These are phyloP conservation scores for Hypocreales sp. DNA, from an alignment of 2,329 filamentous ascomycete genomes.

Conservation along the genomic window DNA sequence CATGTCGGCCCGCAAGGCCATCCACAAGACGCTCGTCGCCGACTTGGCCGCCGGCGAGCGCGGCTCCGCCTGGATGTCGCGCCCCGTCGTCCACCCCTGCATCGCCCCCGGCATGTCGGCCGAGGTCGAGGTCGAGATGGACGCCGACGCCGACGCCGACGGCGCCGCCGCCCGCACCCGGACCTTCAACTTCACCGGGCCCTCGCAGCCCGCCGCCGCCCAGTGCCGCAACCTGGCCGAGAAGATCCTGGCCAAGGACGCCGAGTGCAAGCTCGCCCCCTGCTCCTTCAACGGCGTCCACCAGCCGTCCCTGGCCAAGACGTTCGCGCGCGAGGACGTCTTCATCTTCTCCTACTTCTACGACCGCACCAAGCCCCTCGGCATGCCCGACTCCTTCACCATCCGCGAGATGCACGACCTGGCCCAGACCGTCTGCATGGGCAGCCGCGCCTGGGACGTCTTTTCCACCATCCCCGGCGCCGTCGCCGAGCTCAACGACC, in stretches of 20 bases:
- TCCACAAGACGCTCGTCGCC: constrained; percentile 63
- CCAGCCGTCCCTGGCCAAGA: constrained; percentile 83
- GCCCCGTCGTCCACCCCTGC: constrained; percentile 70
- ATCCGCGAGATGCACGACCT: constrained; percentile 80
- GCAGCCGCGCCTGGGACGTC: constrained; percentile 61
- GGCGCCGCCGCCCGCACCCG: constrained; percentile 44
- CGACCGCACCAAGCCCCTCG: constrained; percentile 82
- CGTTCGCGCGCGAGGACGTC: constrained; percentile 78
- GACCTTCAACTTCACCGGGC: constrained; percentile 78
- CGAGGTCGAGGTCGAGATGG: constrained; percentile 57
- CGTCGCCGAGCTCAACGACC: constrained; percentile 60
- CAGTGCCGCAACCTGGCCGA: constrained; percentile 87
- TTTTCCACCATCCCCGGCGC: constrained; percentile 67
- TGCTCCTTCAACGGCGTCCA: constrained; percentile 98
- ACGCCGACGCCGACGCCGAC: constrained; percentile 42
- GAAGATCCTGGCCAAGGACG: constrained; percentile 79
- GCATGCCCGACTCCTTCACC: constrained; percentile 97
- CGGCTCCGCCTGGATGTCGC: constrained; percentile 50
- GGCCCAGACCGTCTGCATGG: constrained; percentile 69
- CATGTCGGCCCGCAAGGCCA: constrained; percentile 82
- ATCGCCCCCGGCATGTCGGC: constrained; percentile 67
- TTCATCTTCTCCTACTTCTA: constrained; percentile 98
- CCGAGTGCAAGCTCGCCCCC: constrained; percentile 66
- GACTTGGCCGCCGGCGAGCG: constrained; percentile 48
- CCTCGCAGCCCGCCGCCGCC: constrained; percentile 55